phyloP scores from a whole-genome alignment of 169 alveolate genomes.

The Plasmodium malariae region DNA sequence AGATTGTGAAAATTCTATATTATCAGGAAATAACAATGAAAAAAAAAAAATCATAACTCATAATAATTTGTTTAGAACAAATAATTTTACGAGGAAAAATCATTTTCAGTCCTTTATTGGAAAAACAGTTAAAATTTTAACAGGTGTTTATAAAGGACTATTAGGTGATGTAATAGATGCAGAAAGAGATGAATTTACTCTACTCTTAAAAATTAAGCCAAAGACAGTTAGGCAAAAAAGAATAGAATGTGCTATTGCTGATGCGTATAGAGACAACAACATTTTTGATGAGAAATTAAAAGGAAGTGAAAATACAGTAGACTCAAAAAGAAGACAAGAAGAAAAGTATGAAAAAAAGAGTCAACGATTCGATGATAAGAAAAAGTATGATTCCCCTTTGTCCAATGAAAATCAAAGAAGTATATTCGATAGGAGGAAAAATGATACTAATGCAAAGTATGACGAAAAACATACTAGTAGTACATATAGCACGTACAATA shows the following conservation, averaged over 20 bases:
- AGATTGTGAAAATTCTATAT: conserved; percentile 48
- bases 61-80: conserved; percentile 52
- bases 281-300: conserved; percentile 15
- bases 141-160: conserved; percentile 86
- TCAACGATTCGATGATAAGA: conserved; percentile 5
- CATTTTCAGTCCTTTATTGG: conserved; percentile 80
- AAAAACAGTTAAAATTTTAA: conserved; percentile 85
- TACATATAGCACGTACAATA: too few species aligned
- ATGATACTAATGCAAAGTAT: neutral
- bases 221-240: conserved; percentile 83
- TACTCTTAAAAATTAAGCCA: conserved; percentile 85
- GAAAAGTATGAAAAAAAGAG: neutral
- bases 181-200: conserved; percentile 84
- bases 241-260: conserved; percentile 79
- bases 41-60: conserved; percentile 57
- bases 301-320: neutral
- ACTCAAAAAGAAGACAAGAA: neutral
- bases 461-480: neutral
- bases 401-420: neutral
- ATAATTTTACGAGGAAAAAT: conserved; percentile 18
- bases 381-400: conserved; percentile 18
- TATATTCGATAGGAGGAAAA: neutral
- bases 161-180: conserved; percentile 85
- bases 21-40: conserved; percentile 37
- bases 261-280: conserved; percentile 28